These are phyloP conservation scores for Phaeotremella fagi DNA, from an alignment of 768 basidiomycete species.

Conservation along the genomic window DNA sequence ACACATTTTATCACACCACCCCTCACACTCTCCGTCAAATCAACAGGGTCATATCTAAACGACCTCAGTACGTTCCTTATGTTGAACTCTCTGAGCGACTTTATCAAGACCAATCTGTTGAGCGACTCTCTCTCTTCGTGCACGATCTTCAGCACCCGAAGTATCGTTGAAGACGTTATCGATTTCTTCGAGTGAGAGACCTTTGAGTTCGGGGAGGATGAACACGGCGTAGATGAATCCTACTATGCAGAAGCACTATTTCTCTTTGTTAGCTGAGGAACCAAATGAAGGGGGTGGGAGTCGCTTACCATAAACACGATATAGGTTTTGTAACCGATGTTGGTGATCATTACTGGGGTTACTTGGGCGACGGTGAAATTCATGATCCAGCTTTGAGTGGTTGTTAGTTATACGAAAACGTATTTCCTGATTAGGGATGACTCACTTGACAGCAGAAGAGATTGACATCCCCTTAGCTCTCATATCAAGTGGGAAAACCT, in stretches of 20 bases:
- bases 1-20: too few species aligned
- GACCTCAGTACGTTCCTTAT: conserved; percentile 29
- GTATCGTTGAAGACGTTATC: conserved; percentile 75
- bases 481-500: conserved; percentile 55
- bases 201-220: conserved; percentile 56
- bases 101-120: conserved; percentile 61
- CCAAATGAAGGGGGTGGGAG: conserved; percentile 2
- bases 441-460: conserved; percentile 68
- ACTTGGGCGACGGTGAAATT: conserved; percentile 56
- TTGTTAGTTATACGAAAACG: conserved; percentile 10
- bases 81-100: conserved; percentile 36
- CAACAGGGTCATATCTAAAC: neutral
- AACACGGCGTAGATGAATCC: conserved; percentile 66
- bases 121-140: conserved; percentile 55
- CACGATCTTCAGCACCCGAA: conserved; percentile 56
- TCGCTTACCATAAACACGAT: conserved; percentile 57
- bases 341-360: conserved; percentile 66
- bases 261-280: neutral
- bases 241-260: conserved; percentile 53
- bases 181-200: conserved; percentile 79
- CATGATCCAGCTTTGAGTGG: conserved; percentile 12
- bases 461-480: conserved; percentile 73
- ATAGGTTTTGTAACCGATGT: conserved; percentile 66
- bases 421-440: conserved; percentile 6
- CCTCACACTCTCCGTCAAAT: too few species aligned